These are phyloP conservation scores for Leccinum insigne DNA, from an alignment of 1,284 basidiomycete species.

Conservation along the genomic window DNA sequence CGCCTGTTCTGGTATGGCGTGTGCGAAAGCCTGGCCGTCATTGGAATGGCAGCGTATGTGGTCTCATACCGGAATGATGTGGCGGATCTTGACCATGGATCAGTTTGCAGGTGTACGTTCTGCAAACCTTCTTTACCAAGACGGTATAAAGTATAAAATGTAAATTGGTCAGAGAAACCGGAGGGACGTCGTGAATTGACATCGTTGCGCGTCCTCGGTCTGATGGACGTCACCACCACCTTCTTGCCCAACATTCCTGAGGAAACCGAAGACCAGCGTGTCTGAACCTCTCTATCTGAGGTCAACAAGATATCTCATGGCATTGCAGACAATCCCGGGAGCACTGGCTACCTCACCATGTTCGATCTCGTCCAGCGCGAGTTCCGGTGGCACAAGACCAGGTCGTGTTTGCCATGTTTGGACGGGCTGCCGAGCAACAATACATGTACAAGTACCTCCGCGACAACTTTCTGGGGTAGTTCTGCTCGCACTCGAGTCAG, in stretches of 20 bases:
- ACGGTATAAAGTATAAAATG: neutral
- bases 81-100: constrained; percentile 2
- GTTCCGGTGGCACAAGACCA: constrained; percentile 77
- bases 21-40: constrained; percentile 72
- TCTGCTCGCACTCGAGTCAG: constrained; percentile 58
- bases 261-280: constrained; percentile 88
- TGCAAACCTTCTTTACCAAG: too few species aligned
- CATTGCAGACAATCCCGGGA: constrained; percentile 93
- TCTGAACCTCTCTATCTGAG: constrained; percentile 90
- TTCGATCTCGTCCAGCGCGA: constrained; percentile 90
- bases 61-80: constrained; percentile 1
- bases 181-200: constrained; percentile 47
- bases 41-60: constrained; percentile 82
- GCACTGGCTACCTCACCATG: constrained; percentile 80
- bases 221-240: constrained; percentile 98
- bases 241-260: constrained; percentile 82
- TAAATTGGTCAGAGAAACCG: constrained; percentile 19
- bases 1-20: constrained; percentile 91
- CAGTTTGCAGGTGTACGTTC: constrained; percentile 30
- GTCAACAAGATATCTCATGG: constrained; percentile 96
- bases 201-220: constrained; percentile 85
- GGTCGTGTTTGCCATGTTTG: constrained; percentile 94
- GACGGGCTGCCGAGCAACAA: constrained; percentile 59
- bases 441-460: constrained; percentile 76
- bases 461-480: constrained; percentile 71